Evolutionary conservation across 2,329 filamentous ascomycete genomes (phyloP).

Genomic region (Fusarium graminum): DNA sequence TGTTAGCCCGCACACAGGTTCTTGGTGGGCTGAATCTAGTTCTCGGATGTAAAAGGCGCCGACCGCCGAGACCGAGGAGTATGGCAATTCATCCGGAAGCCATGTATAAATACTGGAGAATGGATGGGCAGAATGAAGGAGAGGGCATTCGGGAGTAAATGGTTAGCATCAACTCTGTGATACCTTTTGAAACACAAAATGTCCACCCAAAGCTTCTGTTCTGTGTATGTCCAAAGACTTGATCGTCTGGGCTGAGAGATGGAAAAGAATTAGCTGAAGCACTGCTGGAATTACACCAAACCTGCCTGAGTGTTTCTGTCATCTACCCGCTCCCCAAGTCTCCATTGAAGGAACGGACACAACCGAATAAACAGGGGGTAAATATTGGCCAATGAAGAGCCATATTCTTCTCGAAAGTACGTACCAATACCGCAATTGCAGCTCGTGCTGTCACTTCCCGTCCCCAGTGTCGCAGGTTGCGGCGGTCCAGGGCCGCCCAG

Average conservation of each 20-base stretch:
- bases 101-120: neutral
- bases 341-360: neutral
- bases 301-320: too few relatives aligned
- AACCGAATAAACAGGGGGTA: neutral
- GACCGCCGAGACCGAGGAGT: constrained; percentile 34
- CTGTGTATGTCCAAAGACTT: too few relatives aligned
- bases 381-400: constrained; percentile 27
- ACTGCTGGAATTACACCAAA: too few relatives aligned
- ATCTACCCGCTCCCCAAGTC: too few relatives aligned
- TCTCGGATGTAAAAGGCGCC: constrained; percentile 43
- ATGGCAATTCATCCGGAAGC: neutral
- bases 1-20: constrained; percentile 41
- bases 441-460: constrained; percentile 6
- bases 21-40: constrained; percentile 15
- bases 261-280: too few relatives aligned
- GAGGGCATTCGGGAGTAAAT: too few relatives aligned
- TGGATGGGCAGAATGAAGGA: neutral
- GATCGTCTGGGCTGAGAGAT: too few relatives aligned
- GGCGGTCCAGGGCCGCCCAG: constrained; percentile 1
- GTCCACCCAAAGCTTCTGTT: neutral
- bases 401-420: constrained; percentile 10
- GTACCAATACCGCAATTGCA: constrained; percentile 43
- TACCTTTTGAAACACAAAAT: neutral
- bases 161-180: too few relatives aligned
- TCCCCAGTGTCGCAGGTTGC: constrained; percentile 27